These are phyloP conservation scores for Catunica adiposa DNA, from an alignment of 2,329 filamentous ascomycete species.

Conservation along the genomic window DNA sequence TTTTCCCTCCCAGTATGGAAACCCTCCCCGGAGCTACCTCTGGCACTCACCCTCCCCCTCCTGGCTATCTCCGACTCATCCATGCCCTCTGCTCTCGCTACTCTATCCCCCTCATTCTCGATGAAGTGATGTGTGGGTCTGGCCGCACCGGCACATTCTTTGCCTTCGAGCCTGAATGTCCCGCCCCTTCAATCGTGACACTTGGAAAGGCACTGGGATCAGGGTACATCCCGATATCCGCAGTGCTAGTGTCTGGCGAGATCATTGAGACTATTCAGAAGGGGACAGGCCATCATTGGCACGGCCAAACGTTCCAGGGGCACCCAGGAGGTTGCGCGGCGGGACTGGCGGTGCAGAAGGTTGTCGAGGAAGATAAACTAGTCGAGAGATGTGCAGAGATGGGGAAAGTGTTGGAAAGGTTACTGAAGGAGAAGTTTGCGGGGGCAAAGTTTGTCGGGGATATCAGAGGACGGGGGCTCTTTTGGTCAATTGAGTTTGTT, in stretches of 20 bases:
- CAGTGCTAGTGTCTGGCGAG: conserved; percentile 33
- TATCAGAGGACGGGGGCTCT: conserved; percentile 27
- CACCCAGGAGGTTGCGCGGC: conserved; percentile 26
- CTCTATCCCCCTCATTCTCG: conserved; percentile 37
- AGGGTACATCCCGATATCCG: conserved; percentile 40
- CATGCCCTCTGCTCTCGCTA: conserved; percentile 37
- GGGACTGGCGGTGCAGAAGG: conserved; percentile 24
- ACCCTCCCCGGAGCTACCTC: conserved; percentile 2
- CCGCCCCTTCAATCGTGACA: conserved; percentile 37
- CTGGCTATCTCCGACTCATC: conserved; percentile 39
- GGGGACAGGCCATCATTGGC: conserved; percentile 31
- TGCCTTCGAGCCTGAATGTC: conserved; percentile 42
- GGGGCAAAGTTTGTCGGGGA: conserved; percentile 24
- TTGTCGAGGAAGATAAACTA: conserved; percentile 22
- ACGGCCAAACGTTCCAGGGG: conserved; percentile 39
- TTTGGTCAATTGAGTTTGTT: conserved; percentile 33
- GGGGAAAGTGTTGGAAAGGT: conserved; percentile 20
- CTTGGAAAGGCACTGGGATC: conserved; percentile 43
- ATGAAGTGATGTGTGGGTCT: conserved; percentile 54
- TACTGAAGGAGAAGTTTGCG: conserved; percentile 19
- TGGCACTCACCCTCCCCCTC: conserved; percentile 31
- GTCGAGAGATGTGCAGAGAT: conserved; percentile 20
- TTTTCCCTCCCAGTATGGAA: conserved; percentile 25
- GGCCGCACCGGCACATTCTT: conserved; percentile 45
- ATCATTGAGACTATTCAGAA: conserved; percentile 32